Evolutionary conservation across 139 green algal genomes (phyloP).

Genomic region (Haematococcus sp.): DNA sequence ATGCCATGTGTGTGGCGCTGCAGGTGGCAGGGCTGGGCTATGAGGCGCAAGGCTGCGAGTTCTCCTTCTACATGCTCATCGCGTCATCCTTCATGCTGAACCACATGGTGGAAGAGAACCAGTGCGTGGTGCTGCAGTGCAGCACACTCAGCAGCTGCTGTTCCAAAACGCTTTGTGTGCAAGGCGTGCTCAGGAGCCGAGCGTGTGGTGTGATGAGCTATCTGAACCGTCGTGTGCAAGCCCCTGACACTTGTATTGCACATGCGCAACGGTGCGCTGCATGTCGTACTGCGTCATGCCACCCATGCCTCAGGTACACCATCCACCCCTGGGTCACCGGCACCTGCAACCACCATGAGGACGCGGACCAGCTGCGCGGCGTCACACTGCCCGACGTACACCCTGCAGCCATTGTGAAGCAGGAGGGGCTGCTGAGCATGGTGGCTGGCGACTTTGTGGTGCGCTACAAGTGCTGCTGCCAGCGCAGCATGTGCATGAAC

Average conservation of each 20-base stretch:
- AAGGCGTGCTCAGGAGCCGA: no score
- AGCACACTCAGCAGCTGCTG: no score
- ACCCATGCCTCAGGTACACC: slow-evolving; percentile 30
- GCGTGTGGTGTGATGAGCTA: no score
- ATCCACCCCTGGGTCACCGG: slow-evolving; percentile 32
- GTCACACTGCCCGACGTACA: slow-evolving; percentile 73
- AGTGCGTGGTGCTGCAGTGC: slow-evolving; percentile 41
- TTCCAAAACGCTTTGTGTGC: no score
- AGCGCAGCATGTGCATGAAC: no score
- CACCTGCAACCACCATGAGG: slow-evolving; percentile 32
- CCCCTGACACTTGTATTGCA: no score
- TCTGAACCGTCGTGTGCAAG: no score
- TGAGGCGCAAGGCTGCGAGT: slow-evolving; percentile 90
- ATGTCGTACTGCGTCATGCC: no score
- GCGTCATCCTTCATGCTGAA: slow-evolving; percentile 92
- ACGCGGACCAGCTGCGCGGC: slow-evolving; percentile 68
- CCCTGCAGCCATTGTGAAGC: slow-evolving; percentile 47
- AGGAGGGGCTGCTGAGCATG: slow-evolving; percentile 80
- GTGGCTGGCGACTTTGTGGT: slow-evolving; percentile 94
- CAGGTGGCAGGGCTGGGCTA: slow-evolving; percentile 57
- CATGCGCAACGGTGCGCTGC: no score
- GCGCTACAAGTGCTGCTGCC: not conserved
- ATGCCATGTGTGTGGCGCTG: no score
- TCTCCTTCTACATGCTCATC: slow-evolving; percentile 97
- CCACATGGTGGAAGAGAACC: slow-evolving; percentile 57